Percentiles rank a stretch among this genome's conserved stretches.
Evolutionary conservation across 352 stramenopile genomes (phyloP).

Genomic region (Phytophthora ramorum): DNA sequence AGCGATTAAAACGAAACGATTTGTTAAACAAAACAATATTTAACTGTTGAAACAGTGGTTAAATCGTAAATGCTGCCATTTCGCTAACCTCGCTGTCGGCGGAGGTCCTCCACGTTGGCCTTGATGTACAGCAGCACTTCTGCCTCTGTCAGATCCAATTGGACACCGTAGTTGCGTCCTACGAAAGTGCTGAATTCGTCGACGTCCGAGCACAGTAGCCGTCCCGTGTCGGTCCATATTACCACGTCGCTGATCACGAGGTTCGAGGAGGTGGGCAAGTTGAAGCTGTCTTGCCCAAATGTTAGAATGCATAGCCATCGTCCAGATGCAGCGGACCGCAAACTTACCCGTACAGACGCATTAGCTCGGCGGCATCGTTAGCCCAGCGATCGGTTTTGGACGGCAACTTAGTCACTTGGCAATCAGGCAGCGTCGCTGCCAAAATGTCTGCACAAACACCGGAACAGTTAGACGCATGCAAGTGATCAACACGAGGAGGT

Average conservation of each 20-base stretch:
- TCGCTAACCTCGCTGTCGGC: conserved; percentile 30
- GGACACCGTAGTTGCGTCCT: conserved; percentile 64
- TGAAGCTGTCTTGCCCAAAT: conserved; percentile 21
- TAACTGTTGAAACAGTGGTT: neutral
- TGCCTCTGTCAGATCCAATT: conserved; percentile 67
- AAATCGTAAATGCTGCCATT: neutral
- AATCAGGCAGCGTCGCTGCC: conserved; percentile 55
- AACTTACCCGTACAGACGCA: conserved; percentile 55
- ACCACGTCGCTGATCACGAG: conserved; percentile 69
- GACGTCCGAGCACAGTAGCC: conserved; percentile 67
- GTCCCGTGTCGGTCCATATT: conserved; percentile 69
- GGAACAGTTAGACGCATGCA: neutral
- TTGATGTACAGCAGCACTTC: conserved; percentile 75
- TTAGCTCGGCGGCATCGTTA: conserved; percentile 50
- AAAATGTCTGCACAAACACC: conserved; percentile 54
- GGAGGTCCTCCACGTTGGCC: conserved; percentile 73
- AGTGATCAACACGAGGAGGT: neutral
- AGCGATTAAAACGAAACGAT: no score
- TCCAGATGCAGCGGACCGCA: neutral
- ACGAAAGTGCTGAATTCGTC: conserved; percentile 74
- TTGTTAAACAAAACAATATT: neutral
- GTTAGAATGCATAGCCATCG: conserved; percentile 3
- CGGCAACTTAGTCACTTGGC: conserved; percentile 58
- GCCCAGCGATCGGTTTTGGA: conserved; percentile 56
- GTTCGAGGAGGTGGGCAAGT: conserved; percentile 48